Evolutionary conservation across 371 early-diverging fungal species (phyloP).

Genomic region (Zancudomyces culisetae): DNA sequence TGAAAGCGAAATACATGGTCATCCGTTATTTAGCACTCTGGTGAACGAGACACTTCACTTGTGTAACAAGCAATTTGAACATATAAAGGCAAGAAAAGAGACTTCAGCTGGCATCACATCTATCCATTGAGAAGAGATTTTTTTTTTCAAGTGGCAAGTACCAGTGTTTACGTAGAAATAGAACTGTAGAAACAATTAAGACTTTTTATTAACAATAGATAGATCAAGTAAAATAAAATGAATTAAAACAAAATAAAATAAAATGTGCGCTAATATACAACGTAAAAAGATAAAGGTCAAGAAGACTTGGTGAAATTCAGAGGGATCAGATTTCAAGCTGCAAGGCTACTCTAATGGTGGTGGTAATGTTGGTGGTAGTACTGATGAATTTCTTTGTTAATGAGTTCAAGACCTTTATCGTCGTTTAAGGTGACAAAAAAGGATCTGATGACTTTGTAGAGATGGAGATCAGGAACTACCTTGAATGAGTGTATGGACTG

Average conservation of each 20-base stretch:
- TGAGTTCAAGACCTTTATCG: neutral
- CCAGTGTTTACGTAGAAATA: neutral
- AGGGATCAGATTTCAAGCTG: too few relatives aligned
- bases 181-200: too few relatives aligned
- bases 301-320: too few relatives aligned
- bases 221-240: too few relatives aligned
- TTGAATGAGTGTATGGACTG: neutral
- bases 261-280: too few relatives aligned
- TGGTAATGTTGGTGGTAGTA: too few relatives aligned
- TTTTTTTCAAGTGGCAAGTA: neutral
- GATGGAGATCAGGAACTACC: neutral
- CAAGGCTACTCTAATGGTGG: too few relatives aligned
- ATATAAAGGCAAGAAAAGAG: neutral
- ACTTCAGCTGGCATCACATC: neutral
- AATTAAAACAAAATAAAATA: too few relatives aligned
- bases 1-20: neutral
- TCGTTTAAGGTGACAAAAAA: neutral
- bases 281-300: too few relatives aligned
- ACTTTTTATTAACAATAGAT: too few relatives aligned
- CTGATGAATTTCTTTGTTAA: neutral
- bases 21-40: conserved; percentile 1
- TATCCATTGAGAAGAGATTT: neutral
- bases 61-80: too few relatives aligned
- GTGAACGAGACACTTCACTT: neutral
- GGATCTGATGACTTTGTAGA: neutral